Conservation (phyloP, 2,329 filamentous ascomycete species). For the Pseudogymnoascus sp. region DNA sequence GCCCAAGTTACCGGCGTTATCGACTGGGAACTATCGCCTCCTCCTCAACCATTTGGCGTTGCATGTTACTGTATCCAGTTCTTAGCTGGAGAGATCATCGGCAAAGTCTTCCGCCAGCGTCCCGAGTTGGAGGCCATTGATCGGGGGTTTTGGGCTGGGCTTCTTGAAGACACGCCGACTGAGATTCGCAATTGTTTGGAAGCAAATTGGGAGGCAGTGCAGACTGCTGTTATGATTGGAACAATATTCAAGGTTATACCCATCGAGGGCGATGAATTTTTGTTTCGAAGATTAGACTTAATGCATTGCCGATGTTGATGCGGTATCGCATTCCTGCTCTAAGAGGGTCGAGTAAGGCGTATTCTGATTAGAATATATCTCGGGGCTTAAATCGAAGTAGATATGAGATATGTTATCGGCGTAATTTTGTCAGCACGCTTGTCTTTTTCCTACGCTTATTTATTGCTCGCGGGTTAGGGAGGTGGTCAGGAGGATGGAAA, state of each 20-base stretch:
- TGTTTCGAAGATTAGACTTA: not conserved
- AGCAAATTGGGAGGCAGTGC: not conserved
- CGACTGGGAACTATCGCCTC: constrained; percentile 12
- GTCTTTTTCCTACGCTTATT: no score
- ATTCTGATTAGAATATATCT: not conserved
- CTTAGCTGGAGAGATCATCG: constrained; percentile 6
- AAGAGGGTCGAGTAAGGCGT: not conserved
- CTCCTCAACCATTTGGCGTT: constrained; percentile 10
- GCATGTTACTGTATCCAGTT: constrained; percentile 10
- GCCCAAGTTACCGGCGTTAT: constrained; percentile 10
- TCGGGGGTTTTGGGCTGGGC: constrained; percentile 1
- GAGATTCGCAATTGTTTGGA: constrained; percentile 4
- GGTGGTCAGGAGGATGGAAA: no score
- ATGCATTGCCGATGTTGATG: not conserved
- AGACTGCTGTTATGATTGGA: constrained; percentile 7
- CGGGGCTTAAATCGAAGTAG: no score
- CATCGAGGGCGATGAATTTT: not conserved
- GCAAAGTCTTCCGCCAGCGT: not conserved
- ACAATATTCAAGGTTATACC: not conserved
- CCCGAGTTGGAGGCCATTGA: not conserved
- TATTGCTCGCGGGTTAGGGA: no score
- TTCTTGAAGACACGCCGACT: constrained; percentile 7
- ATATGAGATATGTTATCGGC: no score
- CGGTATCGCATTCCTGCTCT: not conserved
- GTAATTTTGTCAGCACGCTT: no score